Base-by-base conservation (phyloP, 257 asterid genomes). In the Phtheirospermum japonicum region DNA sequence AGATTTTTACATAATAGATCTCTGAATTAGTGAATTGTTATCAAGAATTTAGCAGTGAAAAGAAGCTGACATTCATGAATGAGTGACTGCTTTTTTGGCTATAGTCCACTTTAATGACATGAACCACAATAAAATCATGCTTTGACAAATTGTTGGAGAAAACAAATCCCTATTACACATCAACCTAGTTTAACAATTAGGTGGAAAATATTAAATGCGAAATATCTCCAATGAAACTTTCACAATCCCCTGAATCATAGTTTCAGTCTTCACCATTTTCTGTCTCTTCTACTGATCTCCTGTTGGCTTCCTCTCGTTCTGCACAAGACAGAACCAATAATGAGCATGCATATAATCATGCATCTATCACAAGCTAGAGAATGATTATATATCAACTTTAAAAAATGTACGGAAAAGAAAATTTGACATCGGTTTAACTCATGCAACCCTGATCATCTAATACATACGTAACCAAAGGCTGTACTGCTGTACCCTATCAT, bases 251-350 rank as follows among this genome's bases (percentile, higher is more conserved):
- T 42, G 9, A 5, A 42, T 42, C 19, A n/a, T 16, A 53, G 37
- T 46, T 57, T 79, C 78, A 79, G 33, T 65, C 72, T 63, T 31
- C 77, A 4, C 84, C 77, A 52, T 73, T 79, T 72, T 66, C 81
- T 18, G 17, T 57, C 8, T 56, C 79, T 56, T 74, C 82, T 26
- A 4, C 73, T 14, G 70, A 65, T 46, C 60, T 74, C 72, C 85
- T 67, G 18, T 68, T 81, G 3, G 78, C 79, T 72, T 81, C 81
- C 73, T 81, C 86, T 12, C 61, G 75, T 63, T 81, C 86, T 81
- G 80, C 82, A 73, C 51, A 39, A 67, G 42, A 59, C 30, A 36
- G 18, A 52, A 59, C 45, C 51, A 45, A 45, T 45, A 45, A 16
- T 18, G 13, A 48, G 54, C 54, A 14, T 16, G 3, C 13, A 11